Evolutionary conservation across 1,284 basidiomycete species (phyloP).

Genomic region (Ceratobasidium papillatum): DNA sequence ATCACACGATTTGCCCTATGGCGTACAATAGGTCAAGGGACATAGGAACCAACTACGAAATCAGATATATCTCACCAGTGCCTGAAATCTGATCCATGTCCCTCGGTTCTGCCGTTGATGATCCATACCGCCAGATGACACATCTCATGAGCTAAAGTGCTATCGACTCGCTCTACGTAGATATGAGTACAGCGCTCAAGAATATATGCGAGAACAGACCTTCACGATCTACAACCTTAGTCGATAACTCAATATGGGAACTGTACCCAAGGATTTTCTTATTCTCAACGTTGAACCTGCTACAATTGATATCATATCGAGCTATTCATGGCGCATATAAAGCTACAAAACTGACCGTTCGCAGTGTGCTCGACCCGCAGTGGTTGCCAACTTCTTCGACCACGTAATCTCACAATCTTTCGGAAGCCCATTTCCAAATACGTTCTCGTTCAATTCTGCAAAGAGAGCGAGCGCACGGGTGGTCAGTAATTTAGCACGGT

Average conservation of each 20-base stretch:
- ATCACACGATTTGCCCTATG: conserved; percentile 71
- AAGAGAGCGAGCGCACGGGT: conserved; percentile 59
- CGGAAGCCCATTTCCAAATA: conserved; percentile 64
- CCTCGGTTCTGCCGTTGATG: conserved; percentile 70
- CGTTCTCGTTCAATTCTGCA: conserved; percentile 52
- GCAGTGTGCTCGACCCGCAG: conserved; percentile 80
- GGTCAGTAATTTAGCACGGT: conserved; percentile 58
- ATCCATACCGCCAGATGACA: conserved; percentile 87
- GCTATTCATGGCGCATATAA: neutral
- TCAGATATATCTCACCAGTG: conserved; percentile 61
- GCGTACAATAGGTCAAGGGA: neutral
- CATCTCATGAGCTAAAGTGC: conserved; percentile 87
- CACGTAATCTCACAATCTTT: conserved; percentile 69
- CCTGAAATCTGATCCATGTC: conserved; percentile 76
- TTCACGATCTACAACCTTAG: conserved; percentile 78
- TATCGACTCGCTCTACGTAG: conserved; percentile 69
- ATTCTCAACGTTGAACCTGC: conserved; percentile 47
- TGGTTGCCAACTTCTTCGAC: conserved; percentile 76
- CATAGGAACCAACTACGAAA: neutral
- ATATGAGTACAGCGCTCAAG: neutral
- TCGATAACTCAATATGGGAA: conserved; percentile 73
- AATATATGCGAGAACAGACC: conserved; percentile 55
- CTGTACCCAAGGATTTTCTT: conserved; percentile 61
- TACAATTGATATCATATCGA: conserved; percentile 14
- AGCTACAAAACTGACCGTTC: conserved; percentile 57